Evolutionary conservation across 1,284 basidiomycete species (phyloP), one percentile per base, ranked within the genome.

Genomic region (Papiliotrema laurentii): DNA sequence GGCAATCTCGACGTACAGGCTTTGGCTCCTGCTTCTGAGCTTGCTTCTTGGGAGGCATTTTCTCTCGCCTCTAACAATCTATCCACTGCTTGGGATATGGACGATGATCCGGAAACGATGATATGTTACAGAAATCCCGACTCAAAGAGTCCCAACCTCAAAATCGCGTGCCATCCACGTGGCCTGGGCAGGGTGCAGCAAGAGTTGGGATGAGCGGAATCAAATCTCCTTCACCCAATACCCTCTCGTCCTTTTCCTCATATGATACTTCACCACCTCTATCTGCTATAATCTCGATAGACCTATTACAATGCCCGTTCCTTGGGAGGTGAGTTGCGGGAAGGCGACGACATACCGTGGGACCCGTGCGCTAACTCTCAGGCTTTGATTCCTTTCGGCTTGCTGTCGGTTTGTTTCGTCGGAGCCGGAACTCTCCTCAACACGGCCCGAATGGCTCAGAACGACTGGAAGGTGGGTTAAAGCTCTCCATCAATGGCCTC

Each of bases 321-420:
- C 90, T 58, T 94, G 87, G 85, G 90, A 94, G 59, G 69, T 71
- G 48, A 53, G 67, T 57, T 36, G 30, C 30, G 30, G 9, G 10
- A 13, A 13, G 37, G 5, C 5, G 18, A 21, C 16, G 40, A n/a
- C n/a, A n/a, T n/a, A n/a, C n/a, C 10, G 24, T 13, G 40, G 26
- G 21, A 43, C 25, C 34, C 28, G 34, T 9, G 19, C 24, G 33
- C 43, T 36, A 2, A 36, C 19, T 4, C 19, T 13, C 22, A 72
- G 79, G 89, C 91, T 41, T 80, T 93, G 61, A 87, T 96, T 78
- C 91, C 91, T 39, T 90, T 91, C 67, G 90, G 91, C 90, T 70
- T 49, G 66, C 69, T 94, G 55, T 90, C 89, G 53, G 79, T 80
- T 56, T 86, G 91, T 86, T 96, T 94, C 73, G 89, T 83, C 53